Conservation (phyloP, 2,329 filamentous ascomycete species). For the Aphanocladium album region DNA sequence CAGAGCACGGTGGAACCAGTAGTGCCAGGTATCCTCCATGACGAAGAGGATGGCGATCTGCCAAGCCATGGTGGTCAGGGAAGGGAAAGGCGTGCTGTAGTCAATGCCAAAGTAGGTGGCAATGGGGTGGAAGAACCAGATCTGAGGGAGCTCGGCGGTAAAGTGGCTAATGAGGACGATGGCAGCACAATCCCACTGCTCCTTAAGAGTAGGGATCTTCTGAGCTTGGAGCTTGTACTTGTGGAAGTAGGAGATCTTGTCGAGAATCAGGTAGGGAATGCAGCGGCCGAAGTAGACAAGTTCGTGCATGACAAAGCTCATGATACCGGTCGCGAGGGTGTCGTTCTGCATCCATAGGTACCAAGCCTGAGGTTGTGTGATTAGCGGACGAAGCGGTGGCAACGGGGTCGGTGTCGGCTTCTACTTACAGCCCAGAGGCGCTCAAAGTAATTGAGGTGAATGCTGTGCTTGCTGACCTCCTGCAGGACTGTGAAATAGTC, state of each 20-base stretch:
- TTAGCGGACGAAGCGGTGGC: conserved; percentile 3
- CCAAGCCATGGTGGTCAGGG: conserved; percentile 76
- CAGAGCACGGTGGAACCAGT: conserved; percentile 89
- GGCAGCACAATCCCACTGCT: conserved; percentile 91
- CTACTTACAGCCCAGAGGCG: conserved; percentile 75
- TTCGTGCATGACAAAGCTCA: conserved; percentile 97
- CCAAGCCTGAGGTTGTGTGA: conserved; percentile 57
- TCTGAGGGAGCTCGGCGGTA: conserved; percentile 96
- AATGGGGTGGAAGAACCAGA: conserved; percentile 98
- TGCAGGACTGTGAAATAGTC: conserved; percentile 56
- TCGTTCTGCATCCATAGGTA: conserved; percentile 99
- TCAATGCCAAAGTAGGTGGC: conserved; percentile 87
- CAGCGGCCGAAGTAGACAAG: conserved; percentile 87
- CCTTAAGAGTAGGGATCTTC: conserved; percentile 87
- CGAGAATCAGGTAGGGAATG: conserved; percentile 89
- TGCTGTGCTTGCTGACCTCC: conserved; percentile 67
- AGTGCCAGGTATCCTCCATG: conserved; percentile 96
- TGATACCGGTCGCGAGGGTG: conserved; percentile 89
- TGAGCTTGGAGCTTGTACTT: conserved; percentile 88
- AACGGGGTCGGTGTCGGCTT: conserved; percentile 13
- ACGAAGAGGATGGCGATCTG: conserved; percentile 95
- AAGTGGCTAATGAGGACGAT: conserved; percentile 94
- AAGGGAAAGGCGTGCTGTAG: conserved; percentile 85
- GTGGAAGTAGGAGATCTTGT: conserved; percentile 79
- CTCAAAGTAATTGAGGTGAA: conserved; percentile 81